phyloP scores from a whole-genome alignment of 2,329 filamentous ascomycete species.

The Beauveria sp. region DNA sequence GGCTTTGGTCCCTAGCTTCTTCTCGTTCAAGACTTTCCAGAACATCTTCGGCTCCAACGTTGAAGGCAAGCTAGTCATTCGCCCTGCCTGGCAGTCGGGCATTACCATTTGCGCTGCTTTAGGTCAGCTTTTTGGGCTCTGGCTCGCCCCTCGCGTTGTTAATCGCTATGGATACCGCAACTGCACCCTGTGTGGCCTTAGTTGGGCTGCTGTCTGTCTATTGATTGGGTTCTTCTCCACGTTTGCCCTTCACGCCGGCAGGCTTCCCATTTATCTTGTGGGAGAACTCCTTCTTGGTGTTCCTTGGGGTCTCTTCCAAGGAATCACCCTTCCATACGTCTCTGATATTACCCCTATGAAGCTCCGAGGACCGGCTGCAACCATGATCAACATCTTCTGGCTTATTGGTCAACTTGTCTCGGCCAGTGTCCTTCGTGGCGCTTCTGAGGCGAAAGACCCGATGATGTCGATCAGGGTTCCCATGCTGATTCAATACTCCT shows the following conservation, averaged over 20 bases:
- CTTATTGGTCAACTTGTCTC: slow-evolving; percentile 30
- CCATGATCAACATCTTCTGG: slow-evolving; percentile 33
- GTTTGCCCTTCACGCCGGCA: not conserved
- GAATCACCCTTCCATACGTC: slow-evolving; percentile 28
- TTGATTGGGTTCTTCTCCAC: slow-evolving; percentile 3
- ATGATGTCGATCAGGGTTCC: slow-evolving; percentile 31
- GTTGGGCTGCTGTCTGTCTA: slow-evolving; percentile 4
- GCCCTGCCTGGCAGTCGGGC: slow-evolving; percentile 11
- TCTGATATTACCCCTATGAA: slow-evolving; percentile 26
- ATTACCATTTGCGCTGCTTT: slow-evolving; percentile 13
- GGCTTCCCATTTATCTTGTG: slow-evolving; percentile 19
- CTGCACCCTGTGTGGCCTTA: slow-evolving; percentile 4
- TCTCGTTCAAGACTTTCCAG: slow-evolving; percentile 12
- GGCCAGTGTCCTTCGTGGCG: slow-evolving; percentile 24
- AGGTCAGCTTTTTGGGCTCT: slow-evolving; percentile 15
- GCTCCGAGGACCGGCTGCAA: slow-evolving; percentile 29
- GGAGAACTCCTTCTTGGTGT: slow-evolving; percentile 29
- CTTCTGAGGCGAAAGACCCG: slow-evolving; percentile 17
- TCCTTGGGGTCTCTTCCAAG: slow-evolving; percentile 27
- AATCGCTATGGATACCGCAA: slow-evolving; percentile 12
- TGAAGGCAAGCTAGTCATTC: not conserved
- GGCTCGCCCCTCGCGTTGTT: slow-evolving; percentile 11
- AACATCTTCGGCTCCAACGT: slow-evolving; percentile 2
- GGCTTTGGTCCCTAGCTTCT: slow-evolving; percentile 18
- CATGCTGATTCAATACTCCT: slow-evolving; percentile 32